Percentiles rank a stretch among this genome's conserved stretches.
These are phyloP conservation scores for Suillus subalutaceus DNA, from an alignment of 768 basidiomycete genomes.

Conservation along the genomic window DNA sequence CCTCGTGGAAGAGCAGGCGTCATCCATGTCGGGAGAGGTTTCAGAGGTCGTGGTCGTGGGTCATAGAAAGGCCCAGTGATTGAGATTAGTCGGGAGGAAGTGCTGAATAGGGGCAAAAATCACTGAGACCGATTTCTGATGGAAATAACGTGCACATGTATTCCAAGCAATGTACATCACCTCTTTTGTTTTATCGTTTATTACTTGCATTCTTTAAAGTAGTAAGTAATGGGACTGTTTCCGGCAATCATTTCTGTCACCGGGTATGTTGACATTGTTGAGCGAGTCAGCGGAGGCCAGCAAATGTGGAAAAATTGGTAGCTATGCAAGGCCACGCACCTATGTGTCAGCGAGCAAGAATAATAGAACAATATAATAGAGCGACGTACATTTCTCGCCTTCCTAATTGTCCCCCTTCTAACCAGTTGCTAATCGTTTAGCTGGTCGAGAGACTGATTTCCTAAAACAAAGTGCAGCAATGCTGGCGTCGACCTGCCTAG, in stretches of 20 bases:
- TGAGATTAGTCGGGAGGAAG: not conserved
- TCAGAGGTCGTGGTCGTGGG: constrained; percentile 18
- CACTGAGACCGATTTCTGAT: not conserved
- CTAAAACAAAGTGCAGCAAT: not conserved
- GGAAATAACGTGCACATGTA: constrained; percentile 7
- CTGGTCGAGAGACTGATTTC: not conserved
- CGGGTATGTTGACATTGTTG: not conserved
- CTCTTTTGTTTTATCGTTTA: not conserved
- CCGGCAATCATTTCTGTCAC: not conserved
- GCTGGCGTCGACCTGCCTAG: not conserved
- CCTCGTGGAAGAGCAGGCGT: constrained; percentile 23
- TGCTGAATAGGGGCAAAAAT: not conserved
- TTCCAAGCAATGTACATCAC: constrained; percentile 6
- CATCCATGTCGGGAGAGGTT: constrained; percentile 8
- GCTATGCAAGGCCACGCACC: not conserved
- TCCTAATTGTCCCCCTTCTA: not conserved
- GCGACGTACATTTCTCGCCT: not conserved
- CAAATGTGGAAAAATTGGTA: not conserved
- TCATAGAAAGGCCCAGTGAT: constrained; percentile 9
- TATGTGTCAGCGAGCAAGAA: not conserved
- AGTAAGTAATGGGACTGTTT: not conserved
- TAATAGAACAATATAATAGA: not conserved
- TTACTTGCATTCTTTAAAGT: no score
- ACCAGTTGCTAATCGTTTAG: not conserved
- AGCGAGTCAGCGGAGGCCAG: not conserved